A percentile compares a stretch with the other conserved stretches of the same genome.
Evolutionary conservation across 2,329 filamentous ascomycete genomes (phyloP).

Genomic region (Lanzia echinophila): DNA sequence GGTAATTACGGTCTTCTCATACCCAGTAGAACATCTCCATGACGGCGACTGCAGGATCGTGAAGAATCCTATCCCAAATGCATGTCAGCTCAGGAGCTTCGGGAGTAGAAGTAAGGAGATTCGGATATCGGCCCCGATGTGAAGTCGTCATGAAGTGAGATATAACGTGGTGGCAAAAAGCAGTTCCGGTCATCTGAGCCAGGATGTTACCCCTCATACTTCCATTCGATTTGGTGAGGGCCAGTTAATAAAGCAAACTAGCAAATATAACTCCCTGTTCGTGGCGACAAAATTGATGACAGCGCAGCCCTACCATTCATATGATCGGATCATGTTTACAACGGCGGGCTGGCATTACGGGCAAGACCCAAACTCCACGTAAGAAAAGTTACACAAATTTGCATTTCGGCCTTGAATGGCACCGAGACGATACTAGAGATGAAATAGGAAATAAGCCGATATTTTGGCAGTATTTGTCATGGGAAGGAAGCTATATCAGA

Average conservation of each 20-base stretch:
- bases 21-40: background rate
- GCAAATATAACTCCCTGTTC: background rate
- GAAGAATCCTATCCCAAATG: background rate
- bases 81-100: background rate
- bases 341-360: background rate
- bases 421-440: background rate
- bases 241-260: background rate
- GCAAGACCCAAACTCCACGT: background rate
- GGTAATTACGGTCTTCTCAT: background rate
- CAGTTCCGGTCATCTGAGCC: background rate
- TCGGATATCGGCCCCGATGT: background rate
- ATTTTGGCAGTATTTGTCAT: background rate
- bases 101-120: background rate
- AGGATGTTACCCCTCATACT: background rate
- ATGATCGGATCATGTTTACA: background rate
- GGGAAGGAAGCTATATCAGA: background rate
- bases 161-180: background rate
- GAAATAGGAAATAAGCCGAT: constrained; percentile 4
- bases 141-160: background rate
- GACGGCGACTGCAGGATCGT: background rate
- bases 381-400: background rate
- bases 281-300: background rate
- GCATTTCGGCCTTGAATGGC: background rate
- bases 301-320: background rate
- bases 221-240: too few species aligned